Percentiles rank a stretch among this genome's conserved stretches.
phyloP scores from a whole-genome alignment of 2,329 filamentous ascomycete genomes.

The Colletotrichum chlorophyti region DNA sequence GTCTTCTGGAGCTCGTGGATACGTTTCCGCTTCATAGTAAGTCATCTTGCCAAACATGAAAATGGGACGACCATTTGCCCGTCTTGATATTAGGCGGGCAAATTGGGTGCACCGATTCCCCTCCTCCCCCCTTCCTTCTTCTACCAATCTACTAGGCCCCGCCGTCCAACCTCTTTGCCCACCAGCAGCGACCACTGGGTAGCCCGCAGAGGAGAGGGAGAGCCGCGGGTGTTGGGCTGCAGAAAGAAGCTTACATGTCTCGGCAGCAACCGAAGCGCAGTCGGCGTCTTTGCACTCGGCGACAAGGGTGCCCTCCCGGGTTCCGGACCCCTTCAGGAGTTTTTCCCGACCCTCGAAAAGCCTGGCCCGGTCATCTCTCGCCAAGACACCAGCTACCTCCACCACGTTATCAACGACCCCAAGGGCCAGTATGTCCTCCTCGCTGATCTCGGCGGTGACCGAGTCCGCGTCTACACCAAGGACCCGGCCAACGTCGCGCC shows the following conservation, averaged over 20 bases:
- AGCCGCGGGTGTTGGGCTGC: too few species aligned
- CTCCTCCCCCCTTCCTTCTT: background rate
- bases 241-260: slow-evolving; percentile 12
- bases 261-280: slow-evolving; percentile 27
- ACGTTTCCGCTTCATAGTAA: slow-evolving; percentile 30
- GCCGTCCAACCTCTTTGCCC: background rate
- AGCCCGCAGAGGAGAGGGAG: too few species aligned
- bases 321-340: slow-evolving; percentile 26
- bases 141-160: background rate
- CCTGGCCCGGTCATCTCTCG: slow-evolving; percentile 24
- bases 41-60: background rate
- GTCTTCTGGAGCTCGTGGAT: slow-evolving; percentile 27
- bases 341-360: slow-evolving; percentile 29
- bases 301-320: slow-evolving; percentile 29
- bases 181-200: background rate
- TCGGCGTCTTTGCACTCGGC: slow-evolving; percentile 23
- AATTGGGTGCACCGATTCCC: too few species aligned
- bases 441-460: slow-evolving; percentile 26
- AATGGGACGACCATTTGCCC: slow-evolving; percentile 5
- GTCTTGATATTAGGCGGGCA: background rate
- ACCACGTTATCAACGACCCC: slow-evolving; percentile 28
- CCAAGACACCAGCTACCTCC: slow-evolving; percentile 27
- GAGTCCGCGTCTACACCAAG: slow-evolving; percentile 28
- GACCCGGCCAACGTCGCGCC: slow-evolving; percentile 25
- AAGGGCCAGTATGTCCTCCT: slow-evolving; percentile 25